Percentiles rank a stretch among this genome's conserved stretches.
These are phyloP conservation scores for Fragilariopsis cylindrus DNA, from an alignment of 108 stramenopile genomes.

Conservation along the genomic window DNA sequence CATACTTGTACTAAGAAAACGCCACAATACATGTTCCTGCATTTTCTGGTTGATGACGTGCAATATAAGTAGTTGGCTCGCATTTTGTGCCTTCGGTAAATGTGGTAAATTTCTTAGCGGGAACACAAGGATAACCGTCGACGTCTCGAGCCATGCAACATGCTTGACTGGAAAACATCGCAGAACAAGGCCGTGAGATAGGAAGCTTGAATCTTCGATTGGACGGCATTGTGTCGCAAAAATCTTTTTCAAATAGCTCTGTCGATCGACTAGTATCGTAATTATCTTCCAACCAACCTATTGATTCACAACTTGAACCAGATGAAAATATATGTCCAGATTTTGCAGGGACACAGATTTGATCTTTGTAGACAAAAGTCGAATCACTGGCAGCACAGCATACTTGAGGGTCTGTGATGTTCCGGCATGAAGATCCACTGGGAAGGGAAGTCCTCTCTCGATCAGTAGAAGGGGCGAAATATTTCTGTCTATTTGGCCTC, in stretches of 20 bases:
- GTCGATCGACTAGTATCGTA: neutral
- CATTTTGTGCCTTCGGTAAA: neutral
- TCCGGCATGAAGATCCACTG: neutral
- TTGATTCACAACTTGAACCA: neutral
- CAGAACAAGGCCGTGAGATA: neutral
- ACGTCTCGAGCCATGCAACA: neutral
- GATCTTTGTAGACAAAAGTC: neutral
- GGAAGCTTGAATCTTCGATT: neutral
- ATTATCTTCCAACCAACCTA: neutral
- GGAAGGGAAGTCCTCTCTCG: neutral
- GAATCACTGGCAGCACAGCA: neutral
- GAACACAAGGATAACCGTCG: neutral
- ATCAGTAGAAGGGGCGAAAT: no score
- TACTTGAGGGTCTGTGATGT: neutral
- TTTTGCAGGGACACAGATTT: neutral
- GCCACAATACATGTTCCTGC: neutral
- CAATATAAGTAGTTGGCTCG: neutral
- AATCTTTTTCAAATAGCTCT: neutral
- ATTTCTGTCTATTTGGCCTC: no score
- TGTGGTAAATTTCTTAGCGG: neutral
- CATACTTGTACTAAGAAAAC: no score
- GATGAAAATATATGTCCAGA: constrained; percentile 1
- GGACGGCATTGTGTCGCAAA: neutral
- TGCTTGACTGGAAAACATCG: neutral
- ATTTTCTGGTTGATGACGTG: neutral